phyloP scores from a whole-genome alignment of 768 basidiomycete species.

The Termitomyces sp. region DNA sequence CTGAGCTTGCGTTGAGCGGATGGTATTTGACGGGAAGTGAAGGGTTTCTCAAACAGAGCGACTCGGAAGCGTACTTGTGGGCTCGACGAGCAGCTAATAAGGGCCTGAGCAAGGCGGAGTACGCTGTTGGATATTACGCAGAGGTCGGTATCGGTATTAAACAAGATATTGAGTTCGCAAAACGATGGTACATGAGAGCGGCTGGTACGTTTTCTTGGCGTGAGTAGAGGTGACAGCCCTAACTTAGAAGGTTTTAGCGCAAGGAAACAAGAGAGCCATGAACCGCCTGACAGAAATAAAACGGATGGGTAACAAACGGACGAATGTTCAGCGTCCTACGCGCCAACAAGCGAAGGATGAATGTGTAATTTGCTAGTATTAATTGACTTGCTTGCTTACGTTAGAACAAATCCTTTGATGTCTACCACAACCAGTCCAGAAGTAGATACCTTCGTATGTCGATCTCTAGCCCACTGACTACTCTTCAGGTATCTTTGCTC shows the following conservation, averaged over 20 bases:
- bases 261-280: conserved; percentile 99
- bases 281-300: conserved; percentile 93
- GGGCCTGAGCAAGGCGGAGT: conserved; percentile 94
- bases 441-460: conserved; percentile 6
- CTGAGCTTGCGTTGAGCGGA: conserved; percentile 92
- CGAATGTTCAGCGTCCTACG: conserved; percentile 78
- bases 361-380: conserved; percentile 67
- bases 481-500: conserved; percentile 43
- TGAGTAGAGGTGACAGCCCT: not conserved
- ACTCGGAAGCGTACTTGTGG: conserved; percentile 99
- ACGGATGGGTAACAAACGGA: conserved; percentile 74
- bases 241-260: conserved; percentile 44
- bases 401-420: conserved; percentile 8
- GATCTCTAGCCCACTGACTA: conserved; percentile 1
- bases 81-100: conserved; percentile 95
- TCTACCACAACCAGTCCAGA: conserved; percentile 10
- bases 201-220: conserved; percentile 67
- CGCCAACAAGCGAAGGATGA: conserved; percentile 92
- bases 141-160: conserved; percentile 98
- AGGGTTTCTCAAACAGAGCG: conserved; percentile 93
- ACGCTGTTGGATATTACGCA: conserved; percentile 97
- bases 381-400: conserved; percentile 8
- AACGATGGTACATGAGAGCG: conserved; percentile 98
- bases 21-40: conserved; percentile 98
- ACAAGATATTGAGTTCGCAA: conserved; percentile 92